A percentile compares a stretch with the other conserved stretches of the same genome.
phyloP scores from a whole-genome alignment of 441 rosid species.

The Pelargonium australe region DNA sequence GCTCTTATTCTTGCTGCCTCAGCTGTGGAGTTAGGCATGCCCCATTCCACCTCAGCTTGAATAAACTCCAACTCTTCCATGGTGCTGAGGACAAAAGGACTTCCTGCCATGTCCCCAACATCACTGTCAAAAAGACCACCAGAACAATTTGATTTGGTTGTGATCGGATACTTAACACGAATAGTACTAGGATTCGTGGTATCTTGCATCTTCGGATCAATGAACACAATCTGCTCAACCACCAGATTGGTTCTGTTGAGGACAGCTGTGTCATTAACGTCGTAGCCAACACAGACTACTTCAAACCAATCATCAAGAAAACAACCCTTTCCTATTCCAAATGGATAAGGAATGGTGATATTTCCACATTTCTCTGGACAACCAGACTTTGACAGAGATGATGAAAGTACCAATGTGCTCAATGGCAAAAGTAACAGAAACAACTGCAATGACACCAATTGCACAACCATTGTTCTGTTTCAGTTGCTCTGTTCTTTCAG shows the following conservation, averaged over 20 bases:
- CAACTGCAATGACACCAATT: slow-evolving; percentile 4
- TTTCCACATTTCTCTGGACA: slow-evolving; percentile 27
- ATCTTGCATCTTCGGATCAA: background rate
- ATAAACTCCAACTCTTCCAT: slow-evolving; percentile 8
- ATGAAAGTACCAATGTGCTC: background rate
- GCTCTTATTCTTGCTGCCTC: background rate
- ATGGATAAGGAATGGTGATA: slow-evolving; percentile 27
- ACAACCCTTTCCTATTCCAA: slow-evolving; percentile 17
- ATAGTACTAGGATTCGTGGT: background rate
- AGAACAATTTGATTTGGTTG: background rate
- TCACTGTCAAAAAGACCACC: slow-evolving; percentile 5
- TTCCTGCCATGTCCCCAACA: slow-evolving; percentile 3
- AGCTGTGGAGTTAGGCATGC: slow-evolving; percentile 4
- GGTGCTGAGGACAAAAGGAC: slow-evolving; percentile 4
- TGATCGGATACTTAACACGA: slow-evolving; percentile 1
- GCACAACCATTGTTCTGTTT: background rate
- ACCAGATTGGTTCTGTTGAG: background rate
- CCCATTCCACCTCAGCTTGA: slow-evolving; percentile 9
- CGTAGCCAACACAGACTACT: background rate
- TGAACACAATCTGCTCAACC: background rate
- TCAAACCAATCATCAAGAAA: slow-evolving; percentile 8
- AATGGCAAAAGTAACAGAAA: background rate
- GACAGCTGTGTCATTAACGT: background rate
- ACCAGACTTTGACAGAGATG: slow-evolving; percentile 10
- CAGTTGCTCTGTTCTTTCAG: too few relatives aligned